These are phyloP conservation scores for Arxiozyma slooffiae DNA, from an alignment of 1,139 yeast genomes.

Conservation along the genomic window DNA sequence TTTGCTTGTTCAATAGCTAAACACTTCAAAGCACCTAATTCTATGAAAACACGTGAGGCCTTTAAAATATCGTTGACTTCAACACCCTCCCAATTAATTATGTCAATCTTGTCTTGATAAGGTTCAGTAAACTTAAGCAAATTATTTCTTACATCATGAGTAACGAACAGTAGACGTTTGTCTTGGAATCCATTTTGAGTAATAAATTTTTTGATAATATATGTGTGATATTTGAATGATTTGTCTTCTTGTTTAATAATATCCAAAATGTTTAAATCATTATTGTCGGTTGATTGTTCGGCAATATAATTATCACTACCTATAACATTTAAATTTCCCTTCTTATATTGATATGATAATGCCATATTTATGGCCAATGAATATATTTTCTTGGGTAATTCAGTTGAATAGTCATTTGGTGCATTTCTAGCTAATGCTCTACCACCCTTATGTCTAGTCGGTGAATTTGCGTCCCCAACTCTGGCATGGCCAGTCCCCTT, in stretches of 20 bases:
- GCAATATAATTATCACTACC: slow-evolving; percentile 37
- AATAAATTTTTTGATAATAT: slow-evolving; percentile 44
- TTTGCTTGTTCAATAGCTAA: slow-evolving; percentile 13
- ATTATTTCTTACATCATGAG: slow-evolving; percentile 28
- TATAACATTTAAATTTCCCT: slow-evolving; percentile 60
- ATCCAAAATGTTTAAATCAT: neutral
- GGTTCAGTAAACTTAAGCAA: slow-evolving; percentile 33
- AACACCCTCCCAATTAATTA: slow-evolving; percentile 65
- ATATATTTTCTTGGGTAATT: slow-evolving; percentile 68
- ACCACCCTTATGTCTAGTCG: slow-evolving; percentile 82
- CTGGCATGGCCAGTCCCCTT: slow-evolving; percentile 95
- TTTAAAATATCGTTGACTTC: slow-evolving; percentile 77
- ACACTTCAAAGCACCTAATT: slow-evolving; percentile 59
- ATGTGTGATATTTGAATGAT: slow-evolving; percentile 30
- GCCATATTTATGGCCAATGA: slow-evolving; percentile 71
- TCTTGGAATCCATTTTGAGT: slow-evolving; percentile 44
- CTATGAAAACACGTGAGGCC: slow-evolving; percentile 70
- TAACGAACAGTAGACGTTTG: slow-evolving; percentile 56
- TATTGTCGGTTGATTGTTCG: slow-evolving; percentile 23
- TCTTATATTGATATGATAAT: slow-evolving; percentile 65
- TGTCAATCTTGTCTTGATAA: slow-evolving; percentile 47
- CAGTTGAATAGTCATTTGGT: slow-evolving; percentile 81
- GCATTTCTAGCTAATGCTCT: slow-evolving; percentile 85
- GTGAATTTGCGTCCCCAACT: slow-evolving; percentile 92
- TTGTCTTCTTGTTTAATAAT: neutral